Percentiles rank a stretch among this genome's conserved stretches.
Conservation (phyloP, 2,329 filamentous ascomycete genomes). For the Didymella pinodella region DNA sequence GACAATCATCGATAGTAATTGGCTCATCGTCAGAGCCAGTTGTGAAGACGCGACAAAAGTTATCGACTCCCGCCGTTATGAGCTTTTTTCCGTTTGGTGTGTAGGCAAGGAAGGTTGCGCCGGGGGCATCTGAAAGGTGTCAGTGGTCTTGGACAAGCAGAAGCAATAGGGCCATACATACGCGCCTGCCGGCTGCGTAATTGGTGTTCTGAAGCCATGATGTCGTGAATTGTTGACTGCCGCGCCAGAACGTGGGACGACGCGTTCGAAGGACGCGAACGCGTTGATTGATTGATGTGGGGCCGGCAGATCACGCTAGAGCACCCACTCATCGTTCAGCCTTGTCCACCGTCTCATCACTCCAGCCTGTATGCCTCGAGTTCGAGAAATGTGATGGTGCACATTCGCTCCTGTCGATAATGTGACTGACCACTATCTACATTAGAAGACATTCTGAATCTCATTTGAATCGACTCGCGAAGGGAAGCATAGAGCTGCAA, state of each 20-base stretch:
- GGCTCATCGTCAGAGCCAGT: constrained; percentile 93
- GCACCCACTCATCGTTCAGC: background rate
- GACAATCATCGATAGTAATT: constrained; percentile 87
- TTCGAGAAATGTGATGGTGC: background rate
- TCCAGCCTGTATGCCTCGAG: background rate
- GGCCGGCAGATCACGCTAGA: constrained; percentile 16
- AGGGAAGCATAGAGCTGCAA: background rate
- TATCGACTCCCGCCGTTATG: constrained; percentile 91
- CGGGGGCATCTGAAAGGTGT: constrained; percentile 72
- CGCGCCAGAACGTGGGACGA: constrained; percentile 10
- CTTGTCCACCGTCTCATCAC: background rate
- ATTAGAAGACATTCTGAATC: background rate
- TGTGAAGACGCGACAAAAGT: constrained; percentile 89
- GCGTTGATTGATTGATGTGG: constrained; percentile 18
- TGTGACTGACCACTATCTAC: background rate
- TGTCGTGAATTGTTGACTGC: constrained; percentile 7
- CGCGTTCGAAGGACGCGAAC: constrained; percentile 19
- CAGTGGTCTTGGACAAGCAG: constrained; percentile 7
- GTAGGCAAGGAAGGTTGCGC: constrained; percentile 86
- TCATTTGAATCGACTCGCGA: background rate
- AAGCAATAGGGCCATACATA: constrained; percentile 24
- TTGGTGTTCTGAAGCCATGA: constrained; percentile 30
- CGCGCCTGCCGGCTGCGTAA: constrained; percentile 45
- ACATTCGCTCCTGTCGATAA: background rate
- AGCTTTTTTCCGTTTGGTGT: constrained; percentile 87